Conservation (phyloP, 768 basidiomycete species). For the Mrakia frigida region DNA sequence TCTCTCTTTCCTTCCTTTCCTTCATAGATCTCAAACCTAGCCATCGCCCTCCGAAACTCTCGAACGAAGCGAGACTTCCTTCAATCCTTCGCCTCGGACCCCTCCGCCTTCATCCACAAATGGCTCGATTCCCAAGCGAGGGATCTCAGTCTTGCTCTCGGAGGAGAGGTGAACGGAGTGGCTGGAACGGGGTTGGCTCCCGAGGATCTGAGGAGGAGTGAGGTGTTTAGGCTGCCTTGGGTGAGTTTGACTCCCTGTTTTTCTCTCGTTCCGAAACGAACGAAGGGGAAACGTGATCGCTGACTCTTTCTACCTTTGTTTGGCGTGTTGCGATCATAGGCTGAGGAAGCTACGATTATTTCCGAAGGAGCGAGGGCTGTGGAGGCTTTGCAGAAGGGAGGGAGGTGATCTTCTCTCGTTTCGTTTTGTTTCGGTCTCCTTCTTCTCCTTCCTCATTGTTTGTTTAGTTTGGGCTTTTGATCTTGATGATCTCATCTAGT, state of each 20-base stretch:
- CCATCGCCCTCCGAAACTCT: conserved; percentile 79
- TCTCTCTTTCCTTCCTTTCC: neutral
- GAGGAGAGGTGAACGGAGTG: conserved; percentile 60
- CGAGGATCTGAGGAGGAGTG: conserved; percentile 79
- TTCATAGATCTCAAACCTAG: conserved; percentile 67
- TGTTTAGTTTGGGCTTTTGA: neutral
- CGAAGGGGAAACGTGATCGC: conserved; percentile 3
- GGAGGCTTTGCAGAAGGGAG: conserved; percentile 9
- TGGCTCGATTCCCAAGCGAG: conserved; percentile 90
- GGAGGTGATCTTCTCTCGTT: neutral
- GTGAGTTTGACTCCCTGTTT: conserved; percentile 56
- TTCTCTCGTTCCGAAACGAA: neutral
- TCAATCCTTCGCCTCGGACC: conserved; percentile 70
- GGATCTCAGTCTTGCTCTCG: conserved; percentile 82
- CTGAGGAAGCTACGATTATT: conserved; percentile 67
- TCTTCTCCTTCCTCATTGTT: neutral
- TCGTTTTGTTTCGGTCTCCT: neutral
- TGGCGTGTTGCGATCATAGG: conserved; percentile 27
- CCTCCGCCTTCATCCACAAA: conserved; percentile 70
- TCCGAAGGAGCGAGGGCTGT: conserved; percentile 57
- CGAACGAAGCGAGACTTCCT: conserved; percentile 83
- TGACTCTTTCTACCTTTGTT: neutral
- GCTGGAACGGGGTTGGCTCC: conserved; percentile 57
- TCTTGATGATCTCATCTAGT: neutral
- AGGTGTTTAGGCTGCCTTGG: conserved; percentile 89